These are phyloP conservation scores for Aegilops umbellulata DNA, from an alignment of 176 grass and related monocot genomes.

Conservation along the genomic window DNA sequence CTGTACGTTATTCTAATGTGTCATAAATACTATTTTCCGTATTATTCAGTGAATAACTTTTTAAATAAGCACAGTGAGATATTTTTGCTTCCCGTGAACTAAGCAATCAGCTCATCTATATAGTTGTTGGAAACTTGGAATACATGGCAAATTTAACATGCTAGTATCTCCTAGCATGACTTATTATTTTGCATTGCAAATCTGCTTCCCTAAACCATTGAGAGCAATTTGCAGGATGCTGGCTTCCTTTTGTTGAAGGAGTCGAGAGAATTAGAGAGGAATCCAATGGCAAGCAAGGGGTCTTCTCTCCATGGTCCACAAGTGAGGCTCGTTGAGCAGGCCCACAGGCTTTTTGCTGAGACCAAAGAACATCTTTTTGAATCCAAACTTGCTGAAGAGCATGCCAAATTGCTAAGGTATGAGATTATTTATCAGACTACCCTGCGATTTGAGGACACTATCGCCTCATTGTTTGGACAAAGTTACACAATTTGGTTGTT, in stretches of 20 bases:
- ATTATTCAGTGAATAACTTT: slow-evolving; percentile 23
- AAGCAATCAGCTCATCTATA: slow-evolving; percentile 14
- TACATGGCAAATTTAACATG: slow-evolving; percentile 9
- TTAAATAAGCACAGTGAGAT: background rate
- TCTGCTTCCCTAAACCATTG: slow-evolving; percentile 15
- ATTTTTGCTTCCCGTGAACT: slow-evolving; percentile 27
- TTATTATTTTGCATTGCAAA: slow-evolving; percentile 6
- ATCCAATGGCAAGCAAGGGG: slow-evolving; percentile 91
- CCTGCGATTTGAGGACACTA: slow-evolving; percentile 20
- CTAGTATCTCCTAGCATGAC: background rate
- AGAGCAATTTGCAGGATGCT: slow-evolving; percentile 72
- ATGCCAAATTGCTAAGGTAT: slow-evolving; percentile 88
- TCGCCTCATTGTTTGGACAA: slow-evolving; percentile 12
- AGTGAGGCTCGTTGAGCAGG: slow-evolving; percentile 80
- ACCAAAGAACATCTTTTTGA: slow-evolving; percentile 94
- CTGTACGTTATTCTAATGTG: slow-evolving; percentile 27
- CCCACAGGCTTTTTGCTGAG: slow-evolving; percentile 82
- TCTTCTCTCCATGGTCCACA: slow-evolving; percentile 79
- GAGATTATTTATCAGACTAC: background rate
- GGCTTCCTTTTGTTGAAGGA: slow-evolving; percentile 97
- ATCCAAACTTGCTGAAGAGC: slow-evolving; percentile 88
- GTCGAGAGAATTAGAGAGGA: slow-evolving; percentile 84
- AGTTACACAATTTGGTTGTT: background rate
- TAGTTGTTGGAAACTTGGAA: background rate
- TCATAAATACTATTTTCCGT: background rate